Percentiles rank a stretch among this genome's conserved stretches.
These are phyloP conservation scores for Apophysomyces variabilis DNA, from an alignment of 371 early-diverging fungal genomes.

Conservation along the genomic window DNA sequence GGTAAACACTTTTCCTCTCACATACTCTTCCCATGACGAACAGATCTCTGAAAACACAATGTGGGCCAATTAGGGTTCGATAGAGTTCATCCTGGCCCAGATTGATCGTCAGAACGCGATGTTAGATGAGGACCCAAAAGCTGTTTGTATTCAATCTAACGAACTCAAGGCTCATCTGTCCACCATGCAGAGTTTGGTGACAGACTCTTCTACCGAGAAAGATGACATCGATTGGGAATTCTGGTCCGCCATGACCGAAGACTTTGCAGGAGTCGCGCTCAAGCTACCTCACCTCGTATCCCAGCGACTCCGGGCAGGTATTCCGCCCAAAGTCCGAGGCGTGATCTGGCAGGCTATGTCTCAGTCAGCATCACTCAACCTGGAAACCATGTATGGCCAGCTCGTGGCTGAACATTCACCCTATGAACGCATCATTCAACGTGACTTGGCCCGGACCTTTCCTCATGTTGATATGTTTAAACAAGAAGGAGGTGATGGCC, in stretches of 20 bases:
- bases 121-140: slow-evolving; percentile 61
- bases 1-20: slow-evolving; percentile 20
- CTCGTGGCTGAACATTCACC: slow-evolving; percentile 79
- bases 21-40: background rate
- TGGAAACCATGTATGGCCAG: slow-evolving; percentile 86
- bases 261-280: slow-evolving; percentile 71
- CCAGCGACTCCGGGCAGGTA: slow-evolving; percentile 78
- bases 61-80: slow-evolving; percentile 37
- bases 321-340: slow-evolving; percentile 89
- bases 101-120: slow-evolving; percentile 61
- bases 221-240: slow-evolving; percentile 87
- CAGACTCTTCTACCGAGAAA: slow-evolving; percentile 17
- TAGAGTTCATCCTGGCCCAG: slow-evolving; percentile 57
- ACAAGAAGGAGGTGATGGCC: slow-evolving; percentile 84
- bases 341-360: slow-evolving; percentile 93
- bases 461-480: slow-evolving; percentile 87
- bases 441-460: slow-evolving; percentile 93
- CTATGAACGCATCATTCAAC: slow-evolving; percentile 87
- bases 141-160: slow-evolving; percentile 58
- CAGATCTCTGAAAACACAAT: background rate
- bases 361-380: slow-evolving; percentile 71
- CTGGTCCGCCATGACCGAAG: slow-evolving; percentile 89
- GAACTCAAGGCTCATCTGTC: slow-evolving; percentile 56
- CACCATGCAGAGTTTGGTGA: slow-evolving; percentile 53
- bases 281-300: slow-evolving; percentile 67